Conservation (phyloP, 139 green algal species). For the Eudorina sp. region DNA sequence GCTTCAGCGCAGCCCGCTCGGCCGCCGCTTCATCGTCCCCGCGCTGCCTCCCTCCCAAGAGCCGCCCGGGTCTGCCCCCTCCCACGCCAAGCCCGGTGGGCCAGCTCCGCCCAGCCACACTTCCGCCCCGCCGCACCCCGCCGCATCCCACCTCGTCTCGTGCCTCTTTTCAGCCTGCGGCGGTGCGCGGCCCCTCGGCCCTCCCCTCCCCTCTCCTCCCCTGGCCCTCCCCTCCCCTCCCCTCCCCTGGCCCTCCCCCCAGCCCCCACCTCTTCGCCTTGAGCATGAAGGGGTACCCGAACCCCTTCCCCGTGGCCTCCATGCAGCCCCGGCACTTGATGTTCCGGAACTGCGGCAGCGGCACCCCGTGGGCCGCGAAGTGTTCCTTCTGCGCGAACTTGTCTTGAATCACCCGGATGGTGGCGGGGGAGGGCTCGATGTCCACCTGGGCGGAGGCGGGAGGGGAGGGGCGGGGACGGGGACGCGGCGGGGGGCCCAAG, state of each 20-base stretch:
- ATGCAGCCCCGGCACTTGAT: constrained; percentile 72
- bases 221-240: neutral
- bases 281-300: constrained; percentile 97
- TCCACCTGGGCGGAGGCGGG: constrained; percentile 63
- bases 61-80: no score
- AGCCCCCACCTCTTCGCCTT: constrained; percentile 86
- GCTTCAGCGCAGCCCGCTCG: no score
- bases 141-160: no score
- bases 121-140: no score
- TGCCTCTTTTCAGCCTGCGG: no score
- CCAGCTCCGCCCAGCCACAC: no score
- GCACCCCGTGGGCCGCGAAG: constrained; percentile 83
- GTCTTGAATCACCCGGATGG: constrained; percentile 89
- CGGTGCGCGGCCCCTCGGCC: no score
- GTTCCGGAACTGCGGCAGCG: constrained; percentile 83
- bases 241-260: neutral
- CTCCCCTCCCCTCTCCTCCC: no score
- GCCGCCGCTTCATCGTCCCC: no score
- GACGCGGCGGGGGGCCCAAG: no score
- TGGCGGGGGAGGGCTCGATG: constrained; percentile 85
- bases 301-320: constrained; percentile 62
- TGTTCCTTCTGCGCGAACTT: constrained; percentile 97
- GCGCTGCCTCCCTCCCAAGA: no score
- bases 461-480: neutral
- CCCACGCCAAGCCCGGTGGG: no score